Evolutionary conservation across 2,329 filamentous ascomycete genomes (phyloP).

Genomic region (Pseudocercospora fijiensis): DNA sequence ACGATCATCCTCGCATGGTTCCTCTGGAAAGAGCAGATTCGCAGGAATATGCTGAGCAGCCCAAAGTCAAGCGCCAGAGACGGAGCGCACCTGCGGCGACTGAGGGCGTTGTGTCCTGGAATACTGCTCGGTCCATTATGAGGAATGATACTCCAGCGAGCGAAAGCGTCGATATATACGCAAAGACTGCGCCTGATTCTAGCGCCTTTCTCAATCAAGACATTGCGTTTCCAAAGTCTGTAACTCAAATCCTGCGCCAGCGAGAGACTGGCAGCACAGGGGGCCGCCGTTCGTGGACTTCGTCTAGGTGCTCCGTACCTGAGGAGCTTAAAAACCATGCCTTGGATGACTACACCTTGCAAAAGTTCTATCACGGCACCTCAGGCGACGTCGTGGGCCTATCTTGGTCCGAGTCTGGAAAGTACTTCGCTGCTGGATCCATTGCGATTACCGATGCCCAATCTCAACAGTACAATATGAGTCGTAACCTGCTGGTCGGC

Average conservation of each 20-base stretch:
- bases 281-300: conserved; percentile 23
- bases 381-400: conserved; percentile 59
- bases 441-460: conserved; percentile 55
- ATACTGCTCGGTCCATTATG: conserved; percentile 16
- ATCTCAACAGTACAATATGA: conserved; percentile 61
- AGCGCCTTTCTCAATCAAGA: conserved; percentile 18
- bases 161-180: neutral
- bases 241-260: conserved; percentile 28
- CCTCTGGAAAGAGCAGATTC: conserved; percentile 3
- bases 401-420: conserved; percentile 57
- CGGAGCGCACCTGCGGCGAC: conserved; percentile 10
- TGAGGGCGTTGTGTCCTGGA: conserved; percentile 31
- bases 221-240: conserved; percentile 20
- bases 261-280: conserved; percentile 30
- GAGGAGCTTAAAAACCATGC: conserved; percentile 37
- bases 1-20: neutral
- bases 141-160: neutral
- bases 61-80: conserved; percentile 14
- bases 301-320: conserved; percentile 12
- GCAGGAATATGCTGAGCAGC: conserved; percentile 1
- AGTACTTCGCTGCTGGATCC: conserved; percentile 57
- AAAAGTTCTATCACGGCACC: conserved; percentile 55
- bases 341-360: conserved; percentile 44
- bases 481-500: conserved; percentile 58
- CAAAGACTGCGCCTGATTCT: neutral